These are phyloP conservation scores for Ceratocystis cubensis DNA, from an alignment of 2,329 filamentous ascomycete species.

Conservation along the genomic window DNA sequence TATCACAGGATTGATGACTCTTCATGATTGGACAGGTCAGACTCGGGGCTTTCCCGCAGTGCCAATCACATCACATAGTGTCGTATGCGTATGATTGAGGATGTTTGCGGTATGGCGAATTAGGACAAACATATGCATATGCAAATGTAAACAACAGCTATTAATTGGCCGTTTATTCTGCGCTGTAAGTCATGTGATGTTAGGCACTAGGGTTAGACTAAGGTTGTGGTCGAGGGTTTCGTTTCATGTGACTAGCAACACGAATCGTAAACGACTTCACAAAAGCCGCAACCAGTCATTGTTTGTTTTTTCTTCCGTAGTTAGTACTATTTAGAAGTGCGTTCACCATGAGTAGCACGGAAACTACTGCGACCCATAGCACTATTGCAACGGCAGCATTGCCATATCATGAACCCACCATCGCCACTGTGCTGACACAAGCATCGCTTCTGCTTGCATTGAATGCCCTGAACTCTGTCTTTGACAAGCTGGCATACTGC, in stretches of 20 bases:
- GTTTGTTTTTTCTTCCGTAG: not conserved
- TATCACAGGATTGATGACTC: not conserved
- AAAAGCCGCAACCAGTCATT: not conserved
- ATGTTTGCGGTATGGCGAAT: too few relatives aligned
- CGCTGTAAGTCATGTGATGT: too few relatives aligned
- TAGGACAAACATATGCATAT: not conserved
- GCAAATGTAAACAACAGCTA: too few relatives aligned
- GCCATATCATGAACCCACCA: not conserved
- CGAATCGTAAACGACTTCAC: too few relatives aligned
- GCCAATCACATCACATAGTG: not conserved
- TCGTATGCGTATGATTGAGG: not conserved
- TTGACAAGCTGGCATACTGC: conserved; percentile 53
- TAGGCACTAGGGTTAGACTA: too few relatives aligned
- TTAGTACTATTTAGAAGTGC: too few relatives aligned
- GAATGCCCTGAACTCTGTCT: conserved; percentile 43
- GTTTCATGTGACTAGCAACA: too few relatives aligned
- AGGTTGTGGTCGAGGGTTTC: too few relatives aligned
- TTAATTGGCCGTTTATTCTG: too few relatives aligned
- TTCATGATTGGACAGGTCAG: not conserved
- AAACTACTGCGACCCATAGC: not conserved
- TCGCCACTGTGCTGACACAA: conserved; percentile 23
- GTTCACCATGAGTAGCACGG: not conserved
- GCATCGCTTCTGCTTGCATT: conserved; percentile 51
- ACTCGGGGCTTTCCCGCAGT: not conserved
- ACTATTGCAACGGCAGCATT: not conserved